Evolutionary conservation across 371 early-diverging fungal species (phyloP).

Genomic region (Zychaea mexicana): DNA sequence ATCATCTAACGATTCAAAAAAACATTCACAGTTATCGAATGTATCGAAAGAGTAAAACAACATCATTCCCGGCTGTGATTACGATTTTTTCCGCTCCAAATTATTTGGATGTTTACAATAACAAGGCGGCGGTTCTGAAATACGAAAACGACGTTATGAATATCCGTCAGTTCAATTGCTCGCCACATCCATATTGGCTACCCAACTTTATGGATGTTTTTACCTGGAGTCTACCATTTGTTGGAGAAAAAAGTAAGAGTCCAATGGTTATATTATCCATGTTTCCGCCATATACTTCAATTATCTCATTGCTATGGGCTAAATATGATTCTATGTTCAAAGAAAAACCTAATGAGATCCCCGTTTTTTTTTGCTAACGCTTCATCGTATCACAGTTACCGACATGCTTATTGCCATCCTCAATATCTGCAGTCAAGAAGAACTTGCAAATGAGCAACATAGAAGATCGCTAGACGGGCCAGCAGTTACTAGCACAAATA

Average conservation of each 20-base stretch:
- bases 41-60: slow-evolving; percentile 92
- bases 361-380: too few relatives aligned
- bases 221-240: slow-evolving; percentile 98
- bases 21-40: slow-evolving; percentile 85
- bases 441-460: slow-evolving; percentile 40
- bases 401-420: slow-evolving; percentile 93
- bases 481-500: neutral
- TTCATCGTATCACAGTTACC: slow-evolving; percentile 61
- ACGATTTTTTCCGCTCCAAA: slow-evolving; percentile 99
- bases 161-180: slow-evolving; percentile 86
- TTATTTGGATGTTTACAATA: slow-evolving; percentile 97
- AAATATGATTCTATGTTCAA: too few relatives aligned
- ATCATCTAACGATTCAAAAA: neutral
- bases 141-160: slow-evolving; percentile 97
- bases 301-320: too few relatives aligned
- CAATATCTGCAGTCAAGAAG: slow-evolving; percentile 87
- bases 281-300: too few relatives aligned
- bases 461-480: slow-evolving; percentile 4
- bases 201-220: slow-evolving; percentile 98
- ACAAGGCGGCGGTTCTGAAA: slow-evolving; percentile 96
- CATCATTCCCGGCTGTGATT: slow-evolving; percentile 94
- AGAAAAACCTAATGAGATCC: too few relatives aligned
- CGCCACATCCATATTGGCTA: slow-evolving; percentile 97
- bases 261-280: neutral
- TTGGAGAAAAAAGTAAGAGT: slow-evolving; percentile 92